A percentile compares a stretch with the other conserved stretches of the same genome.
phyloP scores from a whole-genome alignment of 1,139 yeast genomes.

The Diutina ranongensis region DNA sequence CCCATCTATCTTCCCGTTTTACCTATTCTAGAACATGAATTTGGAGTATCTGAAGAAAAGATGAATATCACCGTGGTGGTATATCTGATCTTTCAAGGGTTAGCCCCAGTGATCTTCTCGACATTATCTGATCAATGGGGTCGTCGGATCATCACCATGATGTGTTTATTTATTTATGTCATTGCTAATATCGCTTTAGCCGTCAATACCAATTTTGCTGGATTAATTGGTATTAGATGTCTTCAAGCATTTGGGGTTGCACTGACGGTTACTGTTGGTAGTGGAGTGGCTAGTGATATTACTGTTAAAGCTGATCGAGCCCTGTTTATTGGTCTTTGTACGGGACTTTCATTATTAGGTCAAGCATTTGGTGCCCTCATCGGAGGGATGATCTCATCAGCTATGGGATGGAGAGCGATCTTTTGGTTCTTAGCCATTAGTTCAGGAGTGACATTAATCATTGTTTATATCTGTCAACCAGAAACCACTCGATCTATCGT shows the following conservation, averaged over 20 bases:
- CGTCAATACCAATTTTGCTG: background rate
- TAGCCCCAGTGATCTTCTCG: constrained; percentile 51
- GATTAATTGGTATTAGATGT: constrained; percentile 25
- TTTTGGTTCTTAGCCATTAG: constrained; percentile 66
- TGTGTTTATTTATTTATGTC: constrained; percentile 41
- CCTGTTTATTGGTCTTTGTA: constrained; percentile 44
- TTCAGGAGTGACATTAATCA: constrained; percentile 29
- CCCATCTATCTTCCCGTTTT: constrained; percentile 67
- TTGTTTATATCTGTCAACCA: constrained; percentile 39
- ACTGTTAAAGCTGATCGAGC: constrained; percentile 56
- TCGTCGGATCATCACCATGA: constrained; percentile 50
- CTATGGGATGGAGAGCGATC: constrained; percentile 16
- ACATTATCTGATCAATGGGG: constrained; percentile 61
- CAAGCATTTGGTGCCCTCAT: constrained; percentile 68
- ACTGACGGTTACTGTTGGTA: constrained; percentile 53
- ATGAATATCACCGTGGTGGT: constrained; percentile 62
- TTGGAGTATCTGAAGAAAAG: constrained; percentile 39
- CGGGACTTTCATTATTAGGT: constrained; percentile 59
- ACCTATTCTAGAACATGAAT: constrained; percentile 37
- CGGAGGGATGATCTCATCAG: constrained; percentile 36
- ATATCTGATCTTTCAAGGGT: constrained; percentile 60
- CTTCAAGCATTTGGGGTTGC: constrained; percentile 63
- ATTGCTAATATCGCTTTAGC: constrained; percentile 2
- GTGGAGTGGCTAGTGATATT: constrained; percentile 62
- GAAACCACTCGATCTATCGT: constrained; percentile 62